Percentiles rank a stretch among this genome's conserved stretches.
phyloP scores from a whole-genome alignment of 352 stramenopile genomes.

The Globisporangium cederbergense region DNA sequence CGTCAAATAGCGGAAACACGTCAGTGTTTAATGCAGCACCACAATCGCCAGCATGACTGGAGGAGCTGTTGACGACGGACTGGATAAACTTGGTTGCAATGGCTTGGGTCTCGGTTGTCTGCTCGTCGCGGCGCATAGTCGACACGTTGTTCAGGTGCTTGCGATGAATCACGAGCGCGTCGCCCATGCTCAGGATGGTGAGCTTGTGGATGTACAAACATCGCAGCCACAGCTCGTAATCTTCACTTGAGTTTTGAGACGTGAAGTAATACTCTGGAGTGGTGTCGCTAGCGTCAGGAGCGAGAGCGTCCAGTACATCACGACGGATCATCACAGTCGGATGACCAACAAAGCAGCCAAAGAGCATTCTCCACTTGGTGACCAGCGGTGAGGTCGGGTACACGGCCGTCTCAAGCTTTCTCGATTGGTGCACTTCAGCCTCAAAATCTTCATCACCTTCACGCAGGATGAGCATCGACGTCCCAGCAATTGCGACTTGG shows the following conservation, averaged over 20 bases:
- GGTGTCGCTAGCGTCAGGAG: slow-evolving; percentile 15
- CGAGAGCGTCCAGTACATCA: slow-evolving; percentile 28
- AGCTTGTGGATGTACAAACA: slow-evolving; percentile 34
- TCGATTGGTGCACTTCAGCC: not conserved
- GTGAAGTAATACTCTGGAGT: slow-evolving; percentile 34
- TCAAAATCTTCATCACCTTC: slow-evolving; percentile 1
- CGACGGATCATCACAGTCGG: slow-evolving; percentile 78
- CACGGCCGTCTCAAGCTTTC: slow-evolving; percentile 25
- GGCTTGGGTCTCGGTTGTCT: slow-evolving; percentile 42
- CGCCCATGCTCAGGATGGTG: slow-evolving; percentile 46
- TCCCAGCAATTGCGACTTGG: slow-evolving; percentile 37
- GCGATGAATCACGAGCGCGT: slow-evolving; percentile 52
- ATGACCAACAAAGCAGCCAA: slow-evolving; percentile 75
- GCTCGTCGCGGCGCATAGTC: slow-evolving; percentile 22
- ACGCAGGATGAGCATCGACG: slow-evolving; percentile 30
- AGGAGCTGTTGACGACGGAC: not conserved
- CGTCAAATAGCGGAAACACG: slow-evolving; percentile 14
- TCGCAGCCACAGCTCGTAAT: slow-evolving; percentile 84
- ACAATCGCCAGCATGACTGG: not conserved
- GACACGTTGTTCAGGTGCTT: slow-evolving; percentile 26
- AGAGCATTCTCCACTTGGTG: slow-evolving; percentile 71
- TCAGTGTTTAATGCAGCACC: not conserved
- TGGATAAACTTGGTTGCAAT: slow-evolving; percentile 18
- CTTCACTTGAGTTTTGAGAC: slow-evolving; percentile 44
- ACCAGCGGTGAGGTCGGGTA: slow-evolving; percentile 54